A percentile compares a stretch with the other conserved stretches of the same genome.
Conservation (phyloP, 2,329 filamentous ascomycete genomes). For the Talaromyces sp. region DNA sequence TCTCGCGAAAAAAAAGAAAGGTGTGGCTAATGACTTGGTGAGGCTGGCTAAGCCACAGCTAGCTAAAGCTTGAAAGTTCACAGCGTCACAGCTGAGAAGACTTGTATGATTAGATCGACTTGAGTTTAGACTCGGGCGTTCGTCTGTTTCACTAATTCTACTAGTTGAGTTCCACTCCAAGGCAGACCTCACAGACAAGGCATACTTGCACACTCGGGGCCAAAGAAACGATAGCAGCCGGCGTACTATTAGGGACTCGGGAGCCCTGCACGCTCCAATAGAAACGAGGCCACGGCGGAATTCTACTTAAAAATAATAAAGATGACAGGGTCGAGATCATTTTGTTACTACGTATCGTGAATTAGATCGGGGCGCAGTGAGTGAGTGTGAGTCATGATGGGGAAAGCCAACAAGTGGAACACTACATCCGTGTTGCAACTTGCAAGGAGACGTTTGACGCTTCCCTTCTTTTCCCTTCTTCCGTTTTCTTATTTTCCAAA, state of each 20-base stretch:
- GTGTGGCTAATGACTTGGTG: too few relatives aligned
- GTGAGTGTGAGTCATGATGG: not conserved
- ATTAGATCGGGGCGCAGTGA: not conserved
- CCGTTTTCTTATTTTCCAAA: not conserved
- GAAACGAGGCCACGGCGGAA: not conserved
- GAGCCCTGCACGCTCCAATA: not conserved
- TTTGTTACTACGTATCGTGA: not conserved
- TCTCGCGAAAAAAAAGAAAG: not conserved
- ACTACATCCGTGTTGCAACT: not conserved
- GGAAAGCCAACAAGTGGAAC: not conserved
- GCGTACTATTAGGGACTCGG: not conserved
- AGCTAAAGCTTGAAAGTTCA: not conserved
- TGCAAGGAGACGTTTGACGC: not conserved
- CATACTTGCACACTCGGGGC: not conserved
- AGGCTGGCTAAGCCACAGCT: not conserved
- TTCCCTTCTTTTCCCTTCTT: not conserved
- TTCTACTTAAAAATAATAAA: not conserved
- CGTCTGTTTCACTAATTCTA: not conserved
- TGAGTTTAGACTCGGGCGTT: not conserved
- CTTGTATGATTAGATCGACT: not conserved
- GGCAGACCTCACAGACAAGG: not conserved
- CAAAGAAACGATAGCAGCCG: not conserved
- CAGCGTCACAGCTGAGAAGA: not conserved
- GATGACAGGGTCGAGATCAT: not conserved
- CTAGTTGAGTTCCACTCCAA: not conserved